Percentiles rank a stretch among this genome's conserved stretches.
Conservation (phyloP, 1,284 basidiomycete species). For the Ustilago loliicola region DNA sequence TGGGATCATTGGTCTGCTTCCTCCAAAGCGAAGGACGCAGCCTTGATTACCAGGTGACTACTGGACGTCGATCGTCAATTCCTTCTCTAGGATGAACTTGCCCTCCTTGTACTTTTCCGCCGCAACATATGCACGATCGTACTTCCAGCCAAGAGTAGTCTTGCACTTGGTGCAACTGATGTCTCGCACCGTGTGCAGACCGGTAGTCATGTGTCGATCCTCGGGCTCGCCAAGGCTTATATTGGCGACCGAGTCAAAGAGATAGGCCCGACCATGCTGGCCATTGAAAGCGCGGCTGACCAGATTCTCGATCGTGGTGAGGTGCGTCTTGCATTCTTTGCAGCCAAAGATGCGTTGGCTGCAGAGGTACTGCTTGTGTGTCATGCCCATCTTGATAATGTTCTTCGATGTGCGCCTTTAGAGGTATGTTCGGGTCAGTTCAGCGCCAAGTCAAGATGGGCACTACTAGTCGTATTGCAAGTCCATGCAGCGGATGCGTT, state of each 20-base stretch:
- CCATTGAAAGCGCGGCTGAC: constrained; percentile 80
- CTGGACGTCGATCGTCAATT: constrained; percentile 57
- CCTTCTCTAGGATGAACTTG: constrained; percentile 93
- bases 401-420: background rate
- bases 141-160: constrained; percentile 93
- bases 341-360: constrained; percentile 89
- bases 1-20: no score
- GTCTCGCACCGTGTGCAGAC: constrained; percentile 94
- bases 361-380: constrained; percentile 86
- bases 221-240: constrained; percentile 86
- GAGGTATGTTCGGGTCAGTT: background rate
- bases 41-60: constrained; percentile 4
- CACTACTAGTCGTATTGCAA: background rate
- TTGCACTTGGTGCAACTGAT: constrained; percentile 91
- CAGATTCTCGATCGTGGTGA: constrained; percentile 91
- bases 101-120: constrained; percentile 98
- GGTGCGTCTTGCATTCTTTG: constrained; percentile 89
- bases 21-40: background rate
- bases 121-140: constrained; percentile 89
- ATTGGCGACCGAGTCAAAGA: constrained; percentile 93
- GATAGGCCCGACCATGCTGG: constrained; percentile 92
- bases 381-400: constrained; percentile 81
- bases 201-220: constrained; percentile 96
- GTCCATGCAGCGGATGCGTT: no score
- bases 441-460: background rate